Evolutionary conservation across 2,329 filamentous ascomycete genomes (phyloP).

Genomic region (Trichothecium sympodiale): DNA sequence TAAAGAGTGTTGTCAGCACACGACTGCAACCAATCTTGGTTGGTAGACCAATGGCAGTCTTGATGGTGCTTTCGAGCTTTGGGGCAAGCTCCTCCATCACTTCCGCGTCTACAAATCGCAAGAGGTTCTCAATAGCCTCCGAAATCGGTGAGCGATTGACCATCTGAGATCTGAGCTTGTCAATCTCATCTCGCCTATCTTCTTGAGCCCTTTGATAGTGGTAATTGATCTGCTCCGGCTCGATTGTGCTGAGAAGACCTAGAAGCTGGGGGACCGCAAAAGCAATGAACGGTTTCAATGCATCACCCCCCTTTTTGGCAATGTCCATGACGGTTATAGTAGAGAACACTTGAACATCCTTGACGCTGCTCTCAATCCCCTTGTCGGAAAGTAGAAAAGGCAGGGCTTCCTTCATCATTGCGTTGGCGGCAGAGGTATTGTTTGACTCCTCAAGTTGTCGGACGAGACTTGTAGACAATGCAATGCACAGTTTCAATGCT

Average conservation of each 20-base stretch:
- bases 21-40: conserved; percentile 88
- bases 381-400: conserved; percentile 85
- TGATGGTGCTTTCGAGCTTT: conserved; percentile 67
- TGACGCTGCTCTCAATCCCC: conserved; percentile 76
- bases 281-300: conserved; percentile 70
- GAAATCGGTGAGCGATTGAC: conserved; percentile 83
- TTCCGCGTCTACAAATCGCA: conserved; percentile 69
- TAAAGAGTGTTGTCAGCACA: conserved; percentile 74
- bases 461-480: conserved; percentile 74
- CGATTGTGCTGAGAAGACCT: conserved; percentile 72
- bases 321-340: conserved; percentile 78
- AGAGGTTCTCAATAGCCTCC: conserved; percentile 79
- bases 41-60: conserved; percentile 77
- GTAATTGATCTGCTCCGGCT: conserved; percentile 85
- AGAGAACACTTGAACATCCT: conserved; percentile 79
- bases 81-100: conserved; percentile 68
- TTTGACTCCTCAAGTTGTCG: conserved; percentile 74
- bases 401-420: conserved; percentile 76
- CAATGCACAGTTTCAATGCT: conserved; percentile 71
- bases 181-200: conserved; percentile 78
- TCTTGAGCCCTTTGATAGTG: conserved; percentile 84
- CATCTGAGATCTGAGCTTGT: conserved; percentile 71
- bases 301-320: conserved; percentile 76
- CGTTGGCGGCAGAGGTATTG: conserved; percentile 52
- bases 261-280: conserved; percentile 73